Evolutionary conservation across 2,329 filamentous ascomycete species (phyloP).

Genomic region (Boeremia lycopersici): DNA sequence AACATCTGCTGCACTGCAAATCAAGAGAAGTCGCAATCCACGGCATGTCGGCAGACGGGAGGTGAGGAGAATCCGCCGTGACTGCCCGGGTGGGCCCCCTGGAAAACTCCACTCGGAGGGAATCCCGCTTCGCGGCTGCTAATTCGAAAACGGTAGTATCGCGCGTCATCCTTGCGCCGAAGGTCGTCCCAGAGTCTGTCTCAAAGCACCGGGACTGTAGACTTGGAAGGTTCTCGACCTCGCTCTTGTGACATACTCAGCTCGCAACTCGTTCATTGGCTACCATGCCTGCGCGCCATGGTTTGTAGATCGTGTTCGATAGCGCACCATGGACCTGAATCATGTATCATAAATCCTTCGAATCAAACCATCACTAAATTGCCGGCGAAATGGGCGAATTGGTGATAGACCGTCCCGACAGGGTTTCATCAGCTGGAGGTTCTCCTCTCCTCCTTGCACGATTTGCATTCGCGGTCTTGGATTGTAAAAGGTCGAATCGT

Average conservation of each 20-base stretch:
- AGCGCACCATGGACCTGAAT: not conserved
- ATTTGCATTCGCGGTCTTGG: no score
- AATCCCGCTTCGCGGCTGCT: not conserved
- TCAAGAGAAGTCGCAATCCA: not conserved
- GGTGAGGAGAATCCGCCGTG: slow-evolving; percentile 1
- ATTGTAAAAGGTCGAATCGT: not conserved
- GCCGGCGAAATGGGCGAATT: slow-evolving; percentile 1
- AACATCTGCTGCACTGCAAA: not conserved
- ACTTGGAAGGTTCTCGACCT: not conserved
- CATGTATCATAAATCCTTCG: not conserved
- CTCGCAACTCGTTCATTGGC: not conserved
- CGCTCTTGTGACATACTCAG: not conserved
- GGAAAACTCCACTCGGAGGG: not conserved
- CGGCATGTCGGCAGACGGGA: not conserved
- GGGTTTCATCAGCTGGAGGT: not conserved
- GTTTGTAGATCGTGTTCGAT: slow-evolving; percentile 5
- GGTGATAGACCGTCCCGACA: not conserved
- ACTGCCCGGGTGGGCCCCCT: not conserved
- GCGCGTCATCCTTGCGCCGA: not conserved
- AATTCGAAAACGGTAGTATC: not conserved
- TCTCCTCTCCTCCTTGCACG: not conserved
- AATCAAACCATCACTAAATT: not conserved
- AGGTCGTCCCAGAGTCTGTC: not conserved
- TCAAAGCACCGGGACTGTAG: not conserved
- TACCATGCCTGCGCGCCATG: not conserved